Conservation (phyloP, 768 basidiomycete species). For the Pleurotus salmoneostramineus region DNA sequence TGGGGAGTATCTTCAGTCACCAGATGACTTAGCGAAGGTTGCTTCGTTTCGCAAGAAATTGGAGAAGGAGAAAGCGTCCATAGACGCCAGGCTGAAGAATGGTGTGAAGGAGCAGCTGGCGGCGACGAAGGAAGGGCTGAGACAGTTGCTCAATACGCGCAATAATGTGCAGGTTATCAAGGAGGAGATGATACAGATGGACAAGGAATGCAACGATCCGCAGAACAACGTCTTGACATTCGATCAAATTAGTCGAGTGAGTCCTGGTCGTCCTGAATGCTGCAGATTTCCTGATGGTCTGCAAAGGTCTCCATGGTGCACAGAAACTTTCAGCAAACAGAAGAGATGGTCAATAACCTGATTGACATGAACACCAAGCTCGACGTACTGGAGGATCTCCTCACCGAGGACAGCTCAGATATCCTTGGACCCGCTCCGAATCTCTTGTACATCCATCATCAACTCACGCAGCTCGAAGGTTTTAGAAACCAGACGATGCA, state of each 20-base stretch:
- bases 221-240: conserved; percentile 79
- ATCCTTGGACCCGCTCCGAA: conserved; percentile 87
- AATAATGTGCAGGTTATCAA: conserved; percentile 76
- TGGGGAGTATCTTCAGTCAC: conserved; percentile 88
- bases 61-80: conserved; percentile 93
- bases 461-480: conserved; percentile 86
- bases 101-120: conserved; percentile 93
- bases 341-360: conserved; percentile 93
- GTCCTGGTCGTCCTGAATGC: conserved; percentile 19
- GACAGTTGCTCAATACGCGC: conserved; percentile 74
- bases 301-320: conserved; percentile 90
- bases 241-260: conserved; percentile 91
- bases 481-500: conserved; percentile 96
- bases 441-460: conserved; percentile 86
- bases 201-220: conserved; percentile 73
- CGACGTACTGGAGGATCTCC: conserved; percentile 71
- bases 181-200: conserved; percentile 82
- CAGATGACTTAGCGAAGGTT: conserved; percentile 90
- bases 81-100: conserved; percentile 84
- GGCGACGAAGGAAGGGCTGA: conserved; percentile 83
- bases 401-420: conserved; percentile 69
- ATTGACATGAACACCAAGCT: conserved; percentile 89
- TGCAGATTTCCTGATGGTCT: background rate
- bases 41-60: conserved; percentile 88
- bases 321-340: conserved; percentile 90